Conservation (phyloP, 2,329 filamentous ascomycete genomes). For the Colletotrichum orchidophilum region DNA sequence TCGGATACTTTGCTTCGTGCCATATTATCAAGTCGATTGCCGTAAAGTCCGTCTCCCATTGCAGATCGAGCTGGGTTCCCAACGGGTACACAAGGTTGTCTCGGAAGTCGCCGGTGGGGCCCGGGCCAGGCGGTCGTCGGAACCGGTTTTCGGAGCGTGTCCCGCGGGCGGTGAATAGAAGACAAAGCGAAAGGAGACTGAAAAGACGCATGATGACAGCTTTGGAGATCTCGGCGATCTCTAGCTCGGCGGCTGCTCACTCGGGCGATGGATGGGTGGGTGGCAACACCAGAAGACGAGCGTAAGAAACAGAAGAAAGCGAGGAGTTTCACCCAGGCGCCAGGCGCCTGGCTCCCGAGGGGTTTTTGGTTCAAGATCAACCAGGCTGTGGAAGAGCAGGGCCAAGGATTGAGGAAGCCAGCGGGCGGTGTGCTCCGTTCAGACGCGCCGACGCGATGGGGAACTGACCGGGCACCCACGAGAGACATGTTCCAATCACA, state of each 20-base stretch:
- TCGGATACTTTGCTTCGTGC: not conserved
- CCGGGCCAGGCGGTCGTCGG: not conserved
- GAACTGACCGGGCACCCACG: not conserved
- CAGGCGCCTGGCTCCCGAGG: not conserved
- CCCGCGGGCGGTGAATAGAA: not conserved
- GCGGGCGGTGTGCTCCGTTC: not conserved
- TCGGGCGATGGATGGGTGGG: not conserved
- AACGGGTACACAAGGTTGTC: not conserved
- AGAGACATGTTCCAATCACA: not conserved
- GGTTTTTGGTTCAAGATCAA: not conserved
- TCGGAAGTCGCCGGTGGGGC: not conserved
- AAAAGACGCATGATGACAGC: not conserved
- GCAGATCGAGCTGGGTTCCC: not conserved
- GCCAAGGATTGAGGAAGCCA: not conserved
- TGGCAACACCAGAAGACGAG: not conserved
- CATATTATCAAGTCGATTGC: not conserved
- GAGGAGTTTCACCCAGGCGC: not conserved
- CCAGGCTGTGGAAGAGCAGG: not conserved
- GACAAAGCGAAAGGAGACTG: not conserved
- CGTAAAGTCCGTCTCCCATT: not conserved
- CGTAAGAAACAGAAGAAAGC: not conserved
- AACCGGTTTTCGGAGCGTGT: not conserved
- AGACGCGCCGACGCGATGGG: not conserved
- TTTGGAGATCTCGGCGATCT: not conserved
- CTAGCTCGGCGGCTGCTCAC: not conserved